A percentile compares a stretch with the other conserved stretches of the same genome.
These are phyloP conservation scores for Penium margaritaceum DNA, from an alignment of 139 green algal genomes.

Conservation along the genomic window DNA sequence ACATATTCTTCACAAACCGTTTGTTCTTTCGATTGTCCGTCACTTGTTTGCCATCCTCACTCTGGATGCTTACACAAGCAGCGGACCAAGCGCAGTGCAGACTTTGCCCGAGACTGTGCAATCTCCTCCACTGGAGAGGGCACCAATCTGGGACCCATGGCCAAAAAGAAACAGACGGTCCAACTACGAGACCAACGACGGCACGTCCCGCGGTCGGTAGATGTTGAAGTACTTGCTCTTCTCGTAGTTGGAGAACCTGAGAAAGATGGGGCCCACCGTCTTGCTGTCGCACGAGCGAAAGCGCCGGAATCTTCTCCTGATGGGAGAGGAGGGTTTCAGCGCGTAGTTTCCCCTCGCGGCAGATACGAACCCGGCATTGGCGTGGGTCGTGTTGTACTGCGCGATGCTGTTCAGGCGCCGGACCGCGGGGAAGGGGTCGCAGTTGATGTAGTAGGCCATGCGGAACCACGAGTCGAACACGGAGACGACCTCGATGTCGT, in stretches of 20 bases:
- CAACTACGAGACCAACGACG: no score
- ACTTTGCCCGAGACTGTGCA: no score
- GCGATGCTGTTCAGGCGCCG: neutral
- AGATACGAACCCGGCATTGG: neutral
- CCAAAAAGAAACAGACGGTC: no score
- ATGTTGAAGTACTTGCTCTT: conserved; percentile 3
- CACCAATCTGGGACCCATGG: no score
- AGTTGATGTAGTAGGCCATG: neutral
- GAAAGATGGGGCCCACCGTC: neutral
- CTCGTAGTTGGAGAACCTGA: neutral
- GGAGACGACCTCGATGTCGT: neutral
- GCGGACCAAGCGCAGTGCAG: no score
- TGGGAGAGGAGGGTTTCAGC: neutral
- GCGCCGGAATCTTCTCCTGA: neutral
- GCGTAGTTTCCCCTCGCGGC: neutral
- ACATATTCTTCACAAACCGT: no score
- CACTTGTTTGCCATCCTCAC: no score
- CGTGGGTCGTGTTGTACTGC: neutral
- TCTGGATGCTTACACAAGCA: no score
- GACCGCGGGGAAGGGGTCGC: neutral
- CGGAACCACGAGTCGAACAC: neutral
- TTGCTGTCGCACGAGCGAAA: neutral
- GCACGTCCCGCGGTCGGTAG: neutral
- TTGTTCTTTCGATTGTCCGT: no score
- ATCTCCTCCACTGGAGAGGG: no score